Evolutionary conservation across 2,329 filamentous ascomycete species (phyloP).

Genomic region (Fusarium sp.): DNA sequence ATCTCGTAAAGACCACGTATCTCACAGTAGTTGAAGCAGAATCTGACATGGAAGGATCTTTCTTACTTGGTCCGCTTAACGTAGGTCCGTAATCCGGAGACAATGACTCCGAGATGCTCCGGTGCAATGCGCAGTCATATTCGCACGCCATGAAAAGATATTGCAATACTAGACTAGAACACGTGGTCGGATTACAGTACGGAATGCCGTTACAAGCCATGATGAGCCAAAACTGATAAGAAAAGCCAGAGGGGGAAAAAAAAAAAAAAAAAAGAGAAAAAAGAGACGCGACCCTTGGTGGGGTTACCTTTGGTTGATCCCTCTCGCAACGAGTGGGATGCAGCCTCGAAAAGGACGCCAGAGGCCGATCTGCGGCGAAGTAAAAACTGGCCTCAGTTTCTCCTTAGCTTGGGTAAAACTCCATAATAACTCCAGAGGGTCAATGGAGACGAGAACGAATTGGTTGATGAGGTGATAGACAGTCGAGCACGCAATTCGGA

Average conservation of each 20-base stretch:
- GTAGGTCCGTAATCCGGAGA: neutral
- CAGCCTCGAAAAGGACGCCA: slow-evolving; percentile 15
- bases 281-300: slow-evolving; percentile 16
- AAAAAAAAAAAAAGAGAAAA: neutral
- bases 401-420: slow-evolving; percentile 20
- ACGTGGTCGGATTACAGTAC: slow-evolving; percentile 26
- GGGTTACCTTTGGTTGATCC: slow-evolving; percentile 26
- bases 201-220: slow-evolving; percentile 25
- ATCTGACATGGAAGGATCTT: neutral
- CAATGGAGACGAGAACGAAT: slow-evolving; percentile 21
- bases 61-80: neutral
- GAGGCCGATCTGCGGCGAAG: slow-evolving; percentile 40
- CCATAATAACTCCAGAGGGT: slow-evolving; percentile 28
- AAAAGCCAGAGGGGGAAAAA: neutral
- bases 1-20: neutral
- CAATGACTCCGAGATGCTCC: slow-evolving; percentile 29
- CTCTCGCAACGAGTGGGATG: slow-evolving; percentile 20
- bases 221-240: slow-evolving; percentile 17
- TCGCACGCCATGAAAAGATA: slow-evolving; percentile 5
- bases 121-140: neutral
- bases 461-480: slow-evolving; percentile 41
- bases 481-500: slow-evolving; percentile 48
- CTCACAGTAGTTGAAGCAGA: neutral
- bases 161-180: slow-evolving; percentile 16
- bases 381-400: slow-evolving; percentile 29